Evolutionary conservation across 768 basidiomycete species (phyloP).

Genomic region (Russula ochroleuca): DNA sequence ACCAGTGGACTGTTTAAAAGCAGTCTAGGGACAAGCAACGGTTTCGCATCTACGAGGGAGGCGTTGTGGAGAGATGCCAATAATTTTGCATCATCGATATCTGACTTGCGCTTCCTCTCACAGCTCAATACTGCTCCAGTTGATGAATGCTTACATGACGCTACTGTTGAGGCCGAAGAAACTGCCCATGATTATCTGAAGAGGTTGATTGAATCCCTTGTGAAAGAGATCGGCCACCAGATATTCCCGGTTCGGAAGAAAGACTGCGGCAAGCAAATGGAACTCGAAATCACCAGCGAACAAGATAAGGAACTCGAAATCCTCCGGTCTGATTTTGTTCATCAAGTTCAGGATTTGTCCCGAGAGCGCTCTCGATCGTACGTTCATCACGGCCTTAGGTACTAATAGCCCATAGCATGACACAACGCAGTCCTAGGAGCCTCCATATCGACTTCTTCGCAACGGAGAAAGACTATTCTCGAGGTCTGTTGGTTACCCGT

Average conservation of each 20-base stretch:
- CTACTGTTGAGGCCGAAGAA: not conserved
- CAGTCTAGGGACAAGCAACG: no score
- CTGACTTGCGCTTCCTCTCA: conserved; percentile 22
- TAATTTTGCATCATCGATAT: not conserved
- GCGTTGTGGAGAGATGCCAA: conserved; percentile 6
- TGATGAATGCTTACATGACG: not conserved
- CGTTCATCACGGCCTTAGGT: not conserved
- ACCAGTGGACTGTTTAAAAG: no score
- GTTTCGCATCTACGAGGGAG: not conserved
- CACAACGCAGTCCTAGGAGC: not conserved
- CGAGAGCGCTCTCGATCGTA: conserved; percentile 17
- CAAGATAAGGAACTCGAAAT: not conserved
- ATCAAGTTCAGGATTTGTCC: not conserved
- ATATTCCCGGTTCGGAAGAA: conserved; percentile 15
- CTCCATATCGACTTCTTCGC: conserved; percentile 2
- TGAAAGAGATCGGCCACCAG: not conserved
- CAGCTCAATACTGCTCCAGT: not conserved
- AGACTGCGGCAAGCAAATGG: conserved; percentile 11
- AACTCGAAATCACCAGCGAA: conserved; percentile 1
- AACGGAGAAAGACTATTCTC: conserved; percentile 9
- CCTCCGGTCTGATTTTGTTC: conserved; percentile 13
- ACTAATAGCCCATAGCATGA: not conserved
- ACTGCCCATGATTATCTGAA: conserved; percentile 13
- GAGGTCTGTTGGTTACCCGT: not conserved
- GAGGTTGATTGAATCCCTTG: conserved; percentile 1